phyloP scores from a whole-genome alignment of 176 grass and related monocot species.

The Lolium perenne region DNA sequence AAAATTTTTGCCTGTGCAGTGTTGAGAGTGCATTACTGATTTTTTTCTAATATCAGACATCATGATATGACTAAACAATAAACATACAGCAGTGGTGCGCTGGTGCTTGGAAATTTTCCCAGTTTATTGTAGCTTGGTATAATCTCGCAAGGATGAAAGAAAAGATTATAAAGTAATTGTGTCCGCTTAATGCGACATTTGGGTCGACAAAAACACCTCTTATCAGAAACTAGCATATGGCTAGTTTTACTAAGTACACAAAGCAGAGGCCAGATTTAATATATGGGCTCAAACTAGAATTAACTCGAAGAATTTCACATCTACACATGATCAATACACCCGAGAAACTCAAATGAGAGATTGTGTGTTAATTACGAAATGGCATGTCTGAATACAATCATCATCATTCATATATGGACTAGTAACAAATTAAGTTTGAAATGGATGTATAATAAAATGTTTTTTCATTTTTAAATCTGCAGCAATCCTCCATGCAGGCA shows the following conservation, averaged over 20 bases:
- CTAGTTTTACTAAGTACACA: not conserved
- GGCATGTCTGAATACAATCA: too few relatives aligned
- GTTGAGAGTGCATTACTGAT: not conserved
- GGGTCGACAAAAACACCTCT: not conserved
- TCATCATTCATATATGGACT: too few relatives aligned
- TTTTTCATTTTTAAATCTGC: too few relatives aligned
- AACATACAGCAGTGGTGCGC: too few relatives aligned
- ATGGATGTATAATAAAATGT: too few relatives aligned
- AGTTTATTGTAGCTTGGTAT: not conserved
- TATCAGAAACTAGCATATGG: not conserved
- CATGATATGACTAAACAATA: not conserved
- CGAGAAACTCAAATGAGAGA: not conserved
- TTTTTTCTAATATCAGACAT: not conserved
- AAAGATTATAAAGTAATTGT: not conserved
- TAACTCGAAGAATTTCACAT: not conserved
- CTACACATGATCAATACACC: not conserved
- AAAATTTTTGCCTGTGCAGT: not conserved
- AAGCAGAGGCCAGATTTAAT: not conserved
- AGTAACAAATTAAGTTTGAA: too few relatives aligned
- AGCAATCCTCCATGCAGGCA: too few relatives aligned
- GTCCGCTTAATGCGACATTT: not conserved
- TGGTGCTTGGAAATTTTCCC: too few relatives aligned
- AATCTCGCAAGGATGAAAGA: not conserved
- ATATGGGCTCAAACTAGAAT: not conserved
- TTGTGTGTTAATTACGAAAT: not conserved